phyloP scores from a whole-genome alignment of 1,284 basidiomycete genomes.

The Volvariella surrecta region DNA sequence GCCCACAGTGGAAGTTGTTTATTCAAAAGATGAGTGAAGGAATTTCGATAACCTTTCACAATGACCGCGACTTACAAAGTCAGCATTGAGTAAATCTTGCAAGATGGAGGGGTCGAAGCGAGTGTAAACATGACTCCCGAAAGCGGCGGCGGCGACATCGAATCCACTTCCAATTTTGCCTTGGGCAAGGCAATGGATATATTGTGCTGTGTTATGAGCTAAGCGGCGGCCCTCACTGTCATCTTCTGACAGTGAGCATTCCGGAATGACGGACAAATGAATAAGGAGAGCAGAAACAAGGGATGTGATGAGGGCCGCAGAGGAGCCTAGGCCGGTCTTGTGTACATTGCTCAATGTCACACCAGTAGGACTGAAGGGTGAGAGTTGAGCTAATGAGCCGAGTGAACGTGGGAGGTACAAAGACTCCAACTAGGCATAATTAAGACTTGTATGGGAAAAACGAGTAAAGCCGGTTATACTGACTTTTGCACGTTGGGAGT shows the following conservation, averaged over 20 bases:
- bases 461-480: slow-evolving; percentile 13
- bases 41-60: slow-evolving; percentile 6
- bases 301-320: slow-evolving; percentile 94
- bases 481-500: slow-evolving; percentile 87
- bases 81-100: slow-evolving; percentile 58
- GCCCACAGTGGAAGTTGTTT: slow-evolving; percentile 1
- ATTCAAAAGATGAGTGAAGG: background rate
- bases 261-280: slow-evolving; percentile 61
- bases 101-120: slow-evolving; percentile 78
- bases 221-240: slow-evolving; percentile 43
- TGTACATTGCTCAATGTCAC: slow-evolving; percentile 75
- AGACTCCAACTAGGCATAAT: slow-evolving; percentile 38
- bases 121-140: slow-evolving; percentile 90
- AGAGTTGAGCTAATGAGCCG: slow-evolving; percentile 53
- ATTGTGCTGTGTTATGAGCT: slow-evolving; percentile 93
- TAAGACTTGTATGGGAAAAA: slow-evolving; percentile 1
- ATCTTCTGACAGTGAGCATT: slow-evolving; percentile 34
- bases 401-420: slow-evolving; percentile 52
- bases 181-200: slow-evolving; percentile 93
- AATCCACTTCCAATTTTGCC: slow-evolving; percentile 98
- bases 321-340: slow-evolving; percentile 97
- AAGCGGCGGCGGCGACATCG: slow-evolving; percentile 91
- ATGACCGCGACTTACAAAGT: slow-evolving; percentile 27
- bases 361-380: slow-evolving; percentile 71
- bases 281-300: slow-evolving; percentile 82